Base-by-base conservation (phyloP, 345 rosid species). In the Melaleuca quinquenervia region DNA sequence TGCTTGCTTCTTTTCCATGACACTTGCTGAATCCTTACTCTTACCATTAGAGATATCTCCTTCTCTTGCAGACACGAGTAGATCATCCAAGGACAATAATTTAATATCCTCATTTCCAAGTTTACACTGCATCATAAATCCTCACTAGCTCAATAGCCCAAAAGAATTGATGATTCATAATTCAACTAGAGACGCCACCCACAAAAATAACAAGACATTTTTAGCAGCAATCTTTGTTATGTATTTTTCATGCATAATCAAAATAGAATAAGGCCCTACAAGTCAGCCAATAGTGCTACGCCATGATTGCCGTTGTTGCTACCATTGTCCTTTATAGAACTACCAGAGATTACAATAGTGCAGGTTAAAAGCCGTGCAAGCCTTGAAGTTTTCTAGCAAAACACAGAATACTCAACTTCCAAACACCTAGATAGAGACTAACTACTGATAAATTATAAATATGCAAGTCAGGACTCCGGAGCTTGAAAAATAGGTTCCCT, bases 1-100 rank as follows among this genome's bases (percentile, higher is more conserved):
- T 58, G 52, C 49, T 53, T 41, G 36, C 36, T 53, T 87, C 87
- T 89, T 88, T 87, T 88, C 87, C 70, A 90, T 64, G 60, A 50
- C 85, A 82, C 80, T 27, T 86, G 83, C 90, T 89, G 83, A 84
- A 90, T 90, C 83, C 90, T 78, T 76, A 41, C 52, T 70, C 51
- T 56, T 55, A 86, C 86, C 75, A 22, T 55, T 50, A 85, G 84
- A 50, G 87, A 58, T 64, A 55, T 84, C 91, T 87, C 84, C 87
- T 90, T 89, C 94, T 89, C 88, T 92, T 84, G 87, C 83, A 85
- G 88, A 91, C 56, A 78, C 87, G 86, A 96, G 92, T 89, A 96
- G 83, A 88, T 94, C 93, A 90, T 93, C 98, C 88, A 93, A 86
- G 27, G 94, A 93, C 89, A 91, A 82, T 78, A 85, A 84, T 64